Evolutionary conservation across 2,329 filamentous ascomycete species (phyloP), one percentile per base, ranked within the genome.

Genomic region (Penicillium hesseltinei): DNA sequence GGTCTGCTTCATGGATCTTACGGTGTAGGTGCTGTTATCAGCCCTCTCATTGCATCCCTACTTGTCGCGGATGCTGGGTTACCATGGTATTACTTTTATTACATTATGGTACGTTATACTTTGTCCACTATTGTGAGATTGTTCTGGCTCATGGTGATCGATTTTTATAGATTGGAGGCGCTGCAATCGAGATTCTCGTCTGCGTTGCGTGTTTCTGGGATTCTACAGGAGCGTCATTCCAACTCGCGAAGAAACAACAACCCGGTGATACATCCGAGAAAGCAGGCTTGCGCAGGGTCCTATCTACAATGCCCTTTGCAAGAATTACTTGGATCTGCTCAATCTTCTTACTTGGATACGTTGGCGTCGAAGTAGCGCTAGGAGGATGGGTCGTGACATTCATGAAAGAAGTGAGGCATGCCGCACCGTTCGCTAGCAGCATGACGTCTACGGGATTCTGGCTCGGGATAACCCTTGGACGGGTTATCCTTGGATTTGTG

Each of bases 311-410:
- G 53, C 53, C 53, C 3, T 36, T 47, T 33, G 53, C 53, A 2
- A 40, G 53, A 2, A 11, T 56, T 5, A 56, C 36, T 29, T 92
- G 89, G 88, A 76, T 90, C 9, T 78, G 85, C 44, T 81, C 88
- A 3, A 48, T 86, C 4, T 92, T 92, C 69, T 73, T 92, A 11
- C 80, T 92, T 5, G 82, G 83, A 17, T 92, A 92, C 64, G 85
- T 90, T 5, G 90, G 89, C 8, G 81, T 83, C n/a, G 89, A 93
- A 55, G 63, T 66, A 11, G 83, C 83, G 1, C 75, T 90, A 2
- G 85, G 86, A 25, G 88, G 88, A 31, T 91, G 88, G 89, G 85
- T 92, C 59, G 86, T 90, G 51, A 85, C 85, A 2, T 91, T 92
- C 71, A 92, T 92, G 88, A 82, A 90, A n/a, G 76, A 82, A 27